These are phyloP conservation scores for Phlyctochytrium planicorne DNA, from an alignment of 192 early-diverging fungal genomes.

Conservation along the genomic window DNA sequence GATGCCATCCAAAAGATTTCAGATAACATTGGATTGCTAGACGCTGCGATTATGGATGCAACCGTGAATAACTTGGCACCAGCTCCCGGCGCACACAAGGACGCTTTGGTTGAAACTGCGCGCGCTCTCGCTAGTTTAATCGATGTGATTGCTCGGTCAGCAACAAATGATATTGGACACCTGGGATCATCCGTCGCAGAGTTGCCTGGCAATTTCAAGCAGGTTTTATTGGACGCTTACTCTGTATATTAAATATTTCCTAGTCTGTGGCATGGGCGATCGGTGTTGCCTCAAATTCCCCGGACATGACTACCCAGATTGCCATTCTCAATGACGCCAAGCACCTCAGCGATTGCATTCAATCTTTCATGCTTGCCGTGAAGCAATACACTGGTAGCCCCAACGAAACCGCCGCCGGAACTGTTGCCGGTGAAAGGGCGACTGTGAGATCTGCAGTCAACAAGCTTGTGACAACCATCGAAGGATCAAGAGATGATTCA, in stretches of 20 bases:
- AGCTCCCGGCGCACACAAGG: slow-evolving; percentile 15
- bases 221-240: slow-evolving; percentile 25
- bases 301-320: slow-evolving; percentile 39
- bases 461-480: slow-evolving; percentile 44
- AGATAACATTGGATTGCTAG: slow-evolving; percentile 33
- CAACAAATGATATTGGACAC: slow-evolving; percentile 32
- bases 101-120: slow-evolving; percentile 39
- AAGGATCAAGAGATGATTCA: slow-evolving; percentile 48
- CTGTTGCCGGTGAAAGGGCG: slow-evolving; percentile 34
- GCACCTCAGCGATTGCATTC: slow-evolving; percentile 41
- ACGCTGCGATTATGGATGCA: slow-evolving; percentile 49
- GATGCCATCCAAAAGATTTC: slow-evolving; percentile 39
- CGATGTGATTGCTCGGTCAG: slow-evolving; percentile 46
- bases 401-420: slow-evolving; percentile 23
- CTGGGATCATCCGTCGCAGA: slow-evolving; percentile 39
- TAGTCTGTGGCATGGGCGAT: slow-evolving; percentile 38
- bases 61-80: slow-evolving; percentile 44
- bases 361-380: slow-evolving; percentile 38
- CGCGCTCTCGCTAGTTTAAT: slow-evolving; percentile 40
- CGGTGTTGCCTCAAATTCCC: slow-evolving; percentile 42
- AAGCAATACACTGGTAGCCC: slow-evolving; percentile 34
- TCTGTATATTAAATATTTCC: neutral
- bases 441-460: slow-evolving; percentile 26
- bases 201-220: slow-evolving; percentile 39
- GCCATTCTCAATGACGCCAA: slow-evolving; percentile 44